phyloP scores from a whole-genome alignment of 106 monocot species.

The Phalaenopsis equestris region DNA sequence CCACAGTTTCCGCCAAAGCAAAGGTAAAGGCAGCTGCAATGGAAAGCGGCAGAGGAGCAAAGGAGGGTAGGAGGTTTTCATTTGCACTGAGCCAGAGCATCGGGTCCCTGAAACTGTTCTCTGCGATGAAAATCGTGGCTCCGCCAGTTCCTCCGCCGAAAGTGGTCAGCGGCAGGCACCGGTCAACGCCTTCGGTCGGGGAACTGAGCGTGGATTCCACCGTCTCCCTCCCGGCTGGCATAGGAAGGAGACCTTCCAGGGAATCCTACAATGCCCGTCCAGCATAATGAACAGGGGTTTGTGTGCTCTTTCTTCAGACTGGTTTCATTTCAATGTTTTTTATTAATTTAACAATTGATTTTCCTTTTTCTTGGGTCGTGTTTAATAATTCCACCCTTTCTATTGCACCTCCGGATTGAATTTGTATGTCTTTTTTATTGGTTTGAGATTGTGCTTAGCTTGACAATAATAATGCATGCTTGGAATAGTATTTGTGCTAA shows the following conservation, averaged over 20 bases:
- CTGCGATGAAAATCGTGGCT: not conserved
- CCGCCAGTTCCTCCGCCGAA: not conserved
- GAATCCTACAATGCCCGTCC: not conserved
- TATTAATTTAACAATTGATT: no score
- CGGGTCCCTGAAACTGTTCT: constrained; percentile 22
- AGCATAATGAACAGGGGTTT: no score
- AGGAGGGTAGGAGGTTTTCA: constrained; percentile 38
- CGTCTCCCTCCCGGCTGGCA: constrained; percentile 59
- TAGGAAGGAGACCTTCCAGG: constrained; percentile 45
- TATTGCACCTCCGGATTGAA: no score
- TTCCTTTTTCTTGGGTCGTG: no score
- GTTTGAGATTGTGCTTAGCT: no score
- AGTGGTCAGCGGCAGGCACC: constrained; percentile 28
- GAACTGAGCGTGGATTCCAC: constrained; percentile 64
- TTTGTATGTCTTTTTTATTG: no score
- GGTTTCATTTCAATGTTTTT: no score
- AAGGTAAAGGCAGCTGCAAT: constrained; percentile 26
- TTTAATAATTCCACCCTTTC: no score
- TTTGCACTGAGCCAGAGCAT: constrained; percentile 37
- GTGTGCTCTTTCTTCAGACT: no score
- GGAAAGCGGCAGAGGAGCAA: not conserved
- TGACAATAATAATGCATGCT: no score
- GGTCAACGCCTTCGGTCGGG: constrained; percentile 39
- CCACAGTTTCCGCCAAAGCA: constrained; percentile 70
- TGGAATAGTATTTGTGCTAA: no score